Evolutionary conservation across 225 moss, liverwort and hornwort genomes (phyloP), one percentile per base, ranked within the genome.

Genomic region (Asterella californica): DNA sequence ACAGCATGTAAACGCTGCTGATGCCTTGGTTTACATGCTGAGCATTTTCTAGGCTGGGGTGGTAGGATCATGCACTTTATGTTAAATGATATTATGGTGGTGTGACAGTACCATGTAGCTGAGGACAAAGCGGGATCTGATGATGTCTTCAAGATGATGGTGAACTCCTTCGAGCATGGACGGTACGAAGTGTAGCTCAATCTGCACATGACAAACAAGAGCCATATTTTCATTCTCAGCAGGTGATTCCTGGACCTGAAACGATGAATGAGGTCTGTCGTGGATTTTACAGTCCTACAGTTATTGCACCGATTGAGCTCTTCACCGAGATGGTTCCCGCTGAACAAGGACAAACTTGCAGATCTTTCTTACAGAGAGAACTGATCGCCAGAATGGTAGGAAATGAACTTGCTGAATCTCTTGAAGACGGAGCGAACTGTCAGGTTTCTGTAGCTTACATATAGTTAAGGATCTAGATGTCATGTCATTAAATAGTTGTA

Each of bases 161-260:
- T 82, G 80, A 59, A 84, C 87, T 18, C 80, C 82, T 78, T 87
- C 82, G 0, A 84, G 79, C 84, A 87, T 82, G 37, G 84, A 80
- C 37, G 87, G 87, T 70, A 87, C 79, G 47, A 87, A 84, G 6
- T 77, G 14, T 22, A 67, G 63, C 78, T 87, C 87, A 74, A 87
- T 84, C 87, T 84, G 75, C 66, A 65, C 14, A 25, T 50, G 25
- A 52, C 63, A 29, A 50, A 52, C 17, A 63, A 63, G 32, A 67
- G 21, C 14, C 57, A 24, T 21, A 57, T 22, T 57, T 57, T 6
- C 57, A 24, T 22, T 57, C 22, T 57, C 22, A 24, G 57, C 24
- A 7, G 2, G 22, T 57, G 21, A 21, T 57, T 57, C 22, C 22
- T 10, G 54, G 6, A 24, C 24, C 22, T 24, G 57, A 7, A 57